Evolutionary conservation across 164 flowering plant genomes (phyloP).

Genomic region (Warburgia ugandensis): DNA sequence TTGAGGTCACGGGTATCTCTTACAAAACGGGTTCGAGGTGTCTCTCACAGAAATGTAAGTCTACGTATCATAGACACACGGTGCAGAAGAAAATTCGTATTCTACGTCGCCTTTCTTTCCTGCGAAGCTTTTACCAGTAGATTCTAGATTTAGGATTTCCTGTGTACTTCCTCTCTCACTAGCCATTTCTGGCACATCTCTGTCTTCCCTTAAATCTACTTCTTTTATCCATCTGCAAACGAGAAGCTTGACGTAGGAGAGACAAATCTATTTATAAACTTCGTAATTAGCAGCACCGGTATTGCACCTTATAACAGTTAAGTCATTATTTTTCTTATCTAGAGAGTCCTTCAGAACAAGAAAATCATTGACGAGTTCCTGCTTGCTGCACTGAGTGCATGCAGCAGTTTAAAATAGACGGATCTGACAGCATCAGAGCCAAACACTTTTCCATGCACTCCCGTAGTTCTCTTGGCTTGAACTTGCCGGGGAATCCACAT

Average conservation of each 20-base stretch:
- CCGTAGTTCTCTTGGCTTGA: slow-evolving; percentile 47
- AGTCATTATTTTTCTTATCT: slow-evolving; percentile 42
- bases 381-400: slow-evolving; percentile 60
- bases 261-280: slow-evolving; percentile 60
- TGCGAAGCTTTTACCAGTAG: slow-evolving; percentile 3
- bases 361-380: slow-evolving; percentile 53
- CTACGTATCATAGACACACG: slow-evolving; percentile 22
- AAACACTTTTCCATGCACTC: slow-evolving; percentile 55
- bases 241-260: slow-evolving; percentile 48
- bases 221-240: slow-evolving; percentile 42
- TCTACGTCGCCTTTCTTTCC: background rate
- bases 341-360: slow-evolving; percentile 50
- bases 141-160: background rate
- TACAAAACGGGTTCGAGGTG: slow-evolving; percentile 5
- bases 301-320: slow-evolving; percentile 52
- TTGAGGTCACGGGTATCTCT: no score
- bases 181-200: slow-evolving; percentile 3
- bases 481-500: slow-evolving; percentile 65
- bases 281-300: slow-evolving; percentile 68
- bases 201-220: slow-evolving; percentile 12
- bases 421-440: slow-evolving; percentile 49
- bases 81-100: slow-evolving; percentile 13
- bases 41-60: slow-evolving; percentile 4
- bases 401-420: slow-evolving; percentile 58
- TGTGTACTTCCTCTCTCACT: background rate